These are phyloP conservation scores for Takakia lepidozioides DNA, from an alignment of 225 moss, liverwort and hornwort species.

Conservation along the genomic window DNA sequence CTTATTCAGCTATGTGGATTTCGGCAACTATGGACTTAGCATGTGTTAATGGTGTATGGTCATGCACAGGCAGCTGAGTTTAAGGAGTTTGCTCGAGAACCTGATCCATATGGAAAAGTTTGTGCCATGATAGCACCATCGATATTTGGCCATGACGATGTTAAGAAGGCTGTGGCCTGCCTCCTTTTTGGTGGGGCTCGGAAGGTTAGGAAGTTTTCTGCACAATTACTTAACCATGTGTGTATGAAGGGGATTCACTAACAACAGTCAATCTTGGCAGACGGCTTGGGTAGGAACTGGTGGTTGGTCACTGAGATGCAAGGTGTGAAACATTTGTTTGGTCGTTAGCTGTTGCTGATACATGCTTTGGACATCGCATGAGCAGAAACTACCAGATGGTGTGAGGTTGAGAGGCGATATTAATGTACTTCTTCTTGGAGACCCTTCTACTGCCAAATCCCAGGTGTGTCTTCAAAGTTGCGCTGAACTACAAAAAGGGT, in stretches of 20 bases:
- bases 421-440: conserved; percentile 92
- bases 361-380: conserved; percentile 5
- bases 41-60: too few relatives aligned
- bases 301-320: too few relatives aligned
- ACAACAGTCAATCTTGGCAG: too few relatives aligned
- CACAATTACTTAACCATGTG: too few relatives aligned
- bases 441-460: conserved; percentile 94
- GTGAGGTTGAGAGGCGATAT: conserved; percentile 86
- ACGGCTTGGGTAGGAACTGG: too few relatives aligned
- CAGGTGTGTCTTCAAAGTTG: conserved; percentile 34
- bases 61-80: conserved; percentile 63
- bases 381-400: conserved; percentile 75
- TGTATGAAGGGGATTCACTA: too few relatives aligned
- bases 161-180: conserved; percentile 94
- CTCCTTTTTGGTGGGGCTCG: conserved; percentile 91
- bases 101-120: conserved; percentile 66
- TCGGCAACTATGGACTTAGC: too few relatives aligned
- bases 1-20: too few relatives aligned
- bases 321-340: too few relatives aligned
- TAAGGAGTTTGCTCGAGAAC: conserved; percentile 79
- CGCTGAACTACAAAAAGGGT: too few relatives aligned
- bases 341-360: too few relatives aligned
- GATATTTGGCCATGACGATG: conserved; percentile 90
- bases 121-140: conserved; percentile 77
- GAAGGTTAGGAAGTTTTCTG: too few relatives aligned